Percentiles rank a stretch among this genome's conserved stretches.
Evolutionary conservation across 2,329 filamentous ascomycete genomes (phyloP).

Genomic region (Cucurbitaria berberidis): DNA sequence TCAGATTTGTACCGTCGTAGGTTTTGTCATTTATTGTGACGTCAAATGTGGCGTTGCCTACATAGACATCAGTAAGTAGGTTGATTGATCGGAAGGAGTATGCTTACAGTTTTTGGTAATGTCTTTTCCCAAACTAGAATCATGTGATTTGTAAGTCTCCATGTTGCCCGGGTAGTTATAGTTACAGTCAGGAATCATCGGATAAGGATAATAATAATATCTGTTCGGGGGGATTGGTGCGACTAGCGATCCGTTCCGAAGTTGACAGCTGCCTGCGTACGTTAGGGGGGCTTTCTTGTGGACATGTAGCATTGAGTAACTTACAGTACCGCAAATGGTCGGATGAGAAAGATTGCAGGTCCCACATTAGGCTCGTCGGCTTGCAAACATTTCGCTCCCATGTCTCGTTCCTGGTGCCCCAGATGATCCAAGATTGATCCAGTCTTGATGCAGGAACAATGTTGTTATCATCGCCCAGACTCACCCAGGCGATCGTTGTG

Average conservation of each 20-base stretch:
- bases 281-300: not conserved
- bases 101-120: conserved; percentile 2
- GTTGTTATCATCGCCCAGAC: conserved; percentile 29
- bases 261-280: conserved; percentile 23
- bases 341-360: too few species aligned
- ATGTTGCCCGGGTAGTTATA: conserved; percentile 19
- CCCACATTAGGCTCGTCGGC: too few species aligned
- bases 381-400: conserved; percentile 19
- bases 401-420: conserved; percentile 16
- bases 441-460: conserved; percentile 34
- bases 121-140: not conserved
- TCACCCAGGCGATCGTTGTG: conserved; percentile 34
- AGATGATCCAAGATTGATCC: conserved; percentile 2
- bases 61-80: conserved; percentile 1
- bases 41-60: conserved; percentile 22
- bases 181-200: too few species aligned
- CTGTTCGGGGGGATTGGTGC: too few species aligned
- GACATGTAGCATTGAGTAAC: not conserved
- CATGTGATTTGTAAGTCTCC: conserved; percentile 1
- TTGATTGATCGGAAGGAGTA: not conserved
- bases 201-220: too few species aligned
- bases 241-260: conserved; percentile 28
- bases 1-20: conserved; percentile 20
- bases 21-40: conserved; percentile 16
- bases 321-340: not conserved